Evolutionary conservation across 495 filamentous ascomycete species (phyloP), one percentile per base, ranked within the genome.

Genomic region (Neurospora sp.): DNA sequence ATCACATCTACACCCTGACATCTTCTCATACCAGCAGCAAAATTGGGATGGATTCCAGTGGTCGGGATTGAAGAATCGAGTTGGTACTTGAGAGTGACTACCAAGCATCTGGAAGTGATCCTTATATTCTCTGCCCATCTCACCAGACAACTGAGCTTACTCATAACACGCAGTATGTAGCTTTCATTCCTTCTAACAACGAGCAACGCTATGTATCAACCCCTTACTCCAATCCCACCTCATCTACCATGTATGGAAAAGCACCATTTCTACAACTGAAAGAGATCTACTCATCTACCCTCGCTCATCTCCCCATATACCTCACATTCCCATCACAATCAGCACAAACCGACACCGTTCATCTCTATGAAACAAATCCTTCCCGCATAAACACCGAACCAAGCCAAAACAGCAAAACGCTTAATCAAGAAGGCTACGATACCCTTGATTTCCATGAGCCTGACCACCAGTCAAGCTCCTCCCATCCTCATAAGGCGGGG

Each of bases 351-450:
- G 18, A 46, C 18, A 59, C 20, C 48, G 4, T 46, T 46, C n/a
- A 46, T 11, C 8, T 59, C 48, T 14, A 27, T 23, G 20, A 23
- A 23, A 10, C 12, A 48, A 54, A 4, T n/a, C 4, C 20, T 5
- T 20, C 46, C 48, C 20, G 6, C 10, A 12, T 5, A 7, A 14
- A 31, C 11, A 59, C 20, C 48, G 6, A 11, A 3, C n/a, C 16
- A 23, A 27, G n/a, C 5, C 27, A 16, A 31, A 38, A 48, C 4
- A 11, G 23, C 12, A 27, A 12, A 41, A 14, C 35, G 54, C 18
- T 72, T 72, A 76, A 66, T 78, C 76, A 27, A 78, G 71, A 35
- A 78, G 44, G 39, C 75, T 76, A 69, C 62, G 74, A 35, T 77
- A 76, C 5, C 76, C 54, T 18, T 66, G 54, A 66, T 35, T 35